Conservation (phyloP, 2,329 filamentous ascomycete species). For the Neurospora sp. region DNA sequence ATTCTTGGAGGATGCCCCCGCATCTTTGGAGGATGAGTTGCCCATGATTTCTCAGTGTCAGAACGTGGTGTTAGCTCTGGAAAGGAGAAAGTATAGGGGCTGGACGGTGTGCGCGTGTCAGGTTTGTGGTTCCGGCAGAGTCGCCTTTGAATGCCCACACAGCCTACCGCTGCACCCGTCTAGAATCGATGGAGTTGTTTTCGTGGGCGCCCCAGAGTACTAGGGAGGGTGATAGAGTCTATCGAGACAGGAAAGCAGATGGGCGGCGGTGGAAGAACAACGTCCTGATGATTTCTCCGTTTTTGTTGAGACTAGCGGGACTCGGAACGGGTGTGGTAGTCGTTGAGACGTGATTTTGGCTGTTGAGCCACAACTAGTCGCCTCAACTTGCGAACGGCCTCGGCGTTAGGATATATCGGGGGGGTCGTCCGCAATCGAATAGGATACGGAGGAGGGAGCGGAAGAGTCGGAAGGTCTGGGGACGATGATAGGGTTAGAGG, state of each 20-base stretch:
- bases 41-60: conserved; percentile 47
- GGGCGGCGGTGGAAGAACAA: conserved; percentile 33
- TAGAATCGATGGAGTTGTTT: conserved; percentile 16
- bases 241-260: conserved; percentile 39
- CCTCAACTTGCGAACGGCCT: conserved; percentile 8
- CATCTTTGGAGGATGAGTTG: conserved; percentile 61
- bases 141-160: conserved; percentile 23
- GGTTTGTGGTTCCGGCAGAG: conserved; percentile 23
- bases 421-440: background rate
- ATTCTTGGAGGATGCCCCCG: conserved; percentile 41
- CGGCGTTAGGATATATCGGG: conserved; percentile 15
- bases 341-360: conserved; percentile 8
- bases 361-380: conserved; percentile 4
- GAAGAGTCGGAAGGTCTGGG: conserved; percentile 2
- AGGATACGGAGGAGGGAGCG: conserved; percentile 8
- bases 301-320: conserved; percentile 29
- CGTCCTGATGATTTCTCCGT: conserved; percentile 40
- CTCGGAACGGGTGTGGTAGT: conserved; percentile 13
- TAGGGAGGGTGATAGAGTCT: conserved; percentile 46
- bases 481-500: conserved; percentile 4
- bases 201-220: conserved; percentile 18
- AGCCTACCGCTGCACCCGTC: conserved; percentile 28
- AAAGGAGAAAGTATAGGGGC: conserved; percentile 18
- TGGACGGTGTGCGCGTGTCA: conserved; percentile 25
- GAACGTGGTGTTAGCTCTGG: conserved; percentile 14